These are phyloP conservation scores for Colletotrichum lupini DNA, from an alignment of 2,329 filamentous ascomycete species.

Conservation along the genomic window DNA sequence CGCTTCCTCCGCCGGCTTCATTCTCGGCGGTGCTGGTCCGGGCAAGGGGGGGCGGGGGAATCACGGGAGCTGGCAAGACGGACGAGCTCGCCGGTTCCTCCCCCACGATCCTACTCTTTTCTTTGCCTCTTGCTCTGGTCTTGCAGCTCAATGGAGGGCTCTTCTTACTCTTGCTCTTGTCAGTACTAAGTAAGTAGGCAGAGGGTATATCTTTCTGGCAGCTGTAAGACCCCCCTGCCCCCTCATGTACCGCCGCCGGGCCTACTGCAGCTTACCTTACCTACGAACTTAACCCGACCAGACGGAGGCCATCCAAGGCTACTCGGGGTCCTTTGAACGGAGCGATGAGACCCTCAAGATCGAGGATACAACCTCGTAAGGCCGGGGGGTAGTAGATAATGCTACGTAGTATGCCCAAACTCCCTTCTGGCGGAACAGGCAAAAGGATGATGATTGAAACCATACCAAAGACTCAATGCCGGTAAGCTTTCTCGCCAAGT, in stretches of 20 bases:
- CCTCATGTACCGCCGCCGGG: no score
- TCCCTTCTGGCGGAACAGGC: background rate
- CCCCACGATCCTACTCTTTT: background rate
- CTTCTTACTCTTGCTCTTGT: background rate
- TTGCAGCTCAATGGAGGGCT: background rate
- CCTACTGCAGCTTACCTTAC: background rate
- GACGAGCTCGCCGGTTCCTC: background rate
- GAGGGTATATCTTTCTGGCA: background rate
- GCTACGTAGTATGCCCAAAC: background rate
- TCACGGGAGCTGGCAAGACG: background rate
- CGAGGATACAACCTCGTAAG: background rate
- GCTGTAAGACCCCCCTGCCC: background rate
- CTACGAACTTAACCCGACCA: background rate
- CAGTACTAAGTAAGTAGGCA: background rate
- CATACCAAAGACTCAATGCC: background rate
- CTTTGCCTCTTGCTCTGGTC: background rate
- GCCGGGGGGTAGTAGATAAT: background rate
- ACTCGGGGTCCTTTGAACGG: background rate
- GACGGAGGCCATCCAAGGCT: background rate
- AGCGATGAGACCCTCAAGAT: background rate
- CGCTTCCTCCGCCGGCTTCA: constrained; percentile 4
- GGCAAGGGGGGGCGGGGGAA: background rate
- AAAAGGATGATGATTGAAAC: background rate
- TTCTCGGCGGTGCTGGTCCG: constrained; percentile 15
- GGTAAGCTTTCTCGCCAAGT: background rate